Evolutionary conservation across 129 eudicot species (phyloP), one percentile per base, ranked within the genome.

Genomic region (Oenanthe sinensis): DNA sequence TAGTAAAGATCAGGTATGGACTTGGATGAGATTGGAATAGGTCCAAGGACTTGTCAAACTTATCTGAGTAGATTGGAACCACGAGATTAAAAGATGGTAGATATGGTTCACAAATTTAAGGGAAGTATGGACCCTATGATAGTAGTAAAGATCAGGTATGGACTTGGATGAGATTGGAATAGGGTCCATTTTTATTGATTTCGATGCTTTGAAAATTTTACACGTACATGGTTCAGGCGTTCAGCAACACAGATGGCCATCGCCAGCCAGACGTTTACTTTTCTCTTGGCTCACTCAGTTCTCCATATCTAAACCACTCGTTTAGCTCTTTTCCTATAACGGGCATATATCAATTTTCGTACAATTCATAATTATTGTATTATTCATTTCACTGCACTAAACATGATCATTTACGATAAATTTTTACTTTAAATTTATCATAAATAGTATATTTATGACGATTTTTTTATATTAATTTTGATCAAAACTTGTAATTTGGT

Each of bases 131-230:
- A 40, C 36, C 71, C 71, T 1, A 4, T 12, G 42, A 4, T 4
- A 6, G 67, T 58, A 22, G 33, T 22, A 33, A 33, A 33, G 30
- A 20, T 58, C 67, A 30, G 28, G 19, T 28, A 28, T 30, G 43
- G 37, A 17, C 44, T 26, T 46, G 62, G 62, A 42, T 62, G n/a
- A 78, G 74, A 50, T 39, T 43, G 43, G 28, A 42, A 43, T 67
- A 16, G 81, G 81, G 62, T 48, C 81, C 74, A 17, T 3, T 65
- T n/a, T 33, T 63, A 33, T 63, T 7, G 60, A 78, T 55, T 43
- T 77, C 26, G 19, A 16, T 40, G 36, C 36, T 33, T 33, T 33
- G 36, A 33, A 33, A 33, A 33, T 33, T 33, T 33, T 33, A 33
- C 1, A 33, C 36, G 1, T 28, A 13, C 40, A 33, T 13, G 71